Percentiles rank a stretch among this genome's conserved stretches.
Evolutionary conservation across 1,284 basidiomycete genomes (phyloP).

Genomic region (Moesziomyces sp.): DNA sequence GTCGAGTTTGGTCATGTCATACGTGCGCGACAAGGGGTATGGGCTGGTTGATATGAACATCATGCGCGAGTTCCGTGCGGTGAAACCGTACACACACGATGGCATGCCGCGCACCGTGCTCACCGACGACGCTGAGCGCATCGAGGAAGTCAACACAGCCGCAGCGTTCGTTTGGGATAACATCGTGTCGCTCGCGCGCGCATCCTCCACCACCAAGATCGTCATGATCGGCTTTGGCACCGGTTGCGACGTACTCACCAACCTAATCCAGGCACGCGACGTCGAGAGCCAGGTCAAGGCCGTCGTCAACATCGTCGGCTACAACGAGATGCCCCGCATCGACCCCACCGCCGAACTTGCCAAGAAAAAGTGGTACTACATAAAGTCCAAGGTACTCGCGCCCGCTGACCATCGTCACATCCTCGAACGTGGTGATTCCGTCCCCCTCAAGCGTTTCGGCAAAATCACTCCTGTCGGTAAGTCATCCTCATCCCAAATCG

Average conservation of each 20-base stretch:
- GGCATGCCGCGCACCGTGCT: not conserved
- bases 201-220: conserved; percentile 73
- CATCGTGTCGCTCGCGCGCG: conserved; percentile 77
- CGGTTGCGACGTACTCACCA: conserved; percentile 80
- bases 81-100: not conserved
- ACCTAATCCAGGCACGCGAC: conserved; percentile 74
- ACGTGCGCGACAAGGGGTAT: conserved; percentile 77
- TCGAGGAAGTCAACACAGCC: conserved; percentile 1
- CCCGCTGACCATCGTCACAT: conserved; percentile 37
- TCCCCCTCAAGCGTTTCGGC: conserved; percentile 34
- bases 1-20: conserved; percentile 80
- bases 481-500: conserved; percentile 1
- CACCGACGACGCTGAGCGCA: not conserved
- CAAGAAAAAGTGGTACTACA: conserved; percentile 44
- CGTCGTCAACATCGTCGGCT: conserved; percentile 52
- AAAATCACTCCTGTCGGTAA: conserved; percentile 24
- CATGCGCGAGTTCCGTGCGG: conserved; percentile 75
- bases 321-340: conserved; percentile 42
- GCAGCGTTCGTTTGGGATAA: conserved; percentile 90
- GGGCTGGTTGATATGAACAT: conserved; percentile 89
- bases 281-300: conserved; percentile 34
- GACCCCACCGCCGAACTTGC: not conserved
- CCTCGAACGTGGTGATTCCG: conserved; percentile 17
- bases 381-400: conserved; percentile 22
- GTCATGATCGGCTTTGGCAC: conserved; percentile 87